Conservation (phyloP, 768 basidiomycete genomes). For the Pleurotus sapidus region DNA sequence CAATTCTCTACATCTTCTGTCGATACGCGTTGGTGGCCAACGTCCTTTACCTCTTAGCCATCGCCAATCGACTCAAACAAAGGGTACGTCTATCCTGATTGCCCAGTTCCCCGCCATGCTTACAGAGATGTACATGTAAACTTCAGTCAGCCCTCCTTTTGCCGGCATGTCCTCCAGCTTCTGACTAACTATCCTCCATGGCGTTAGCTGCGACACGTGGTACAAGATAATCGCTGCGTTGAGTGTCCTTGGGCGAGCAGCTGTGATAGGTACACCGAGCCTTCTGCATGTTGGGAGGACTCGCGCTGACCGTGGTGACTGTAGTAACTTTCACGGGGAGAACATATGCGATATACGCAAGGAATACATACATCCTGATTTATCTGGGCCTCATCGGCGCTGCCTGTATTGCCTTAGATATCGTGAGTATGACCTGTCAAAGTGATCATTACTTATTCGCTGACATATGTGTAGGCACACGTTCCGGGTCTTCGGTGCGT, state of each 20-base stretch:
- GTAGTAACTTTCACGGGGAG: conserved; percentile 11
- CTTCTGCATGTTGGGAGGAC: background rate
- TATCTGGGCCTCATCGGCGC: conserved; percentile 21
- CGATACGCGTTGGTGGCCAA: conserved; percentile 32
- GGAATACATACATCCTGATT: conserved; percentile 14
- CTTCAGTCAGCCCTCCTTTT: too few relatives aligned
- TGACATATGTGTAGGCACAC: conserved; percentile 13
- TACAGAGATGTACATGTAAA: too few relatives aligned
- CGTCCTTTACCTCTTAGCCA: conserved; percentile 27
- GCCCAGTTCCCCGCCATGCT: too few relatives aligned
- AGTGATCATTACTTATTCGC: background rate
- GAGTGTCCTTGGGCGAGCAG: conserved; percentile 26
- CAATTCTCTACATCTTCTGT: conserved; percentile 27
- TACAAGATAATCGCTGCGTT: conserved; percentile 24
- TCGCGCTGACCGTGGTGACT: background rate
- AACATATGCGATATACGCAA: conserved; percentile 23
- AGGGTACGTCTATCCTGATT: conserved; percentile 11
- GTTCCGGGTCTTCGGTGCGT: conserved; percentile 19
- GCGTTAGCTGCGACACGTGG: conserved; percentile 21
- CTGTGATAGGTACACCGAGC: conserved; percentile 18
- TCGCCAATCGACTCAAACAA: conserved; percentile 15
- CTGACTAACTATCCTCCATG: too few relatives aligned
- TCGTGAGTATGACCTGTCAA: conserved; percentile 11
- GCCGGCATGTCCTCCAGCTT: too few relatives aligned
- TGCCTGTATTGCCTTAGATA: conserved; percentile 19